Evolutionary conservation across 768 basidiomycete species (phyloP).

Genomic region (Russula foetens): DNA sequence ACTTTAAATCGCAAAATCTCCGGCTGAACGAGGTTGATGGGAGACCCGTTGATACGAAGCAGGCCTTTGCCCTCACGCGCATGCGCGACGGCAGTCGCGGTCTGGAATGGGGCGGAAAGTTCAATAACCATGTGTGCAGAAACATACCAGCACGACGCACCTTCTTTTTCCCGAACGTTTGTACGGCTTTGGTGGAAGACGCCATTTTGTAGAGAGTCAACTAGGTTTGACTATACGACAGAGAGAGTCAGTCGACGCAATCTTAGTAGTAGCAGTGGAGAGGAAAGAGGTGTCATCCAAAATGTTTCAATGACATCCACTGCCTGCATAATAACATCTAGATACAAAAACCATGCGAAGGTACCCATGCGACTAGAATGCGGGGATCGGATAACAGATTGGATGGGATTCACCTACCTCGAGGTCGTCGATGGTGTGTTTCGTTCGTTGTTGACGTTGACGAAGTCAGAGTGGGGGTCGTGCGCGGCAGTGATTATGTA

Average conservation of each 20-base stretch:
- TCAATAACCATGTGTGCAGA: slow-evolving; percentile 3
- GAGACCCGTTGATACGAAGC: slow-evolving; percentile 94
- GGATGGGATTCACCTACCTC: slow-evolving; percentile 34
- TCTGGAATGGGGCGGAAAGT: slow-evolving; percentile 39
- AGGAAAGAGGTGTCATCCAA: slow-evolving; percentile 35
- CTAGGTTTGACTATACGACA: slow-evolving; percentile 21
- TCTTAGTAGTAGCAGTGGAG: no score
- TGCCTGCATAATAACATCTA: slow-evolving; percentile 19
- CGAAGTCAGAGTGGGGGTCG: background rate
- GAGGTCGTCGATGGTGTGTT: slow-evolving; percentile 25
- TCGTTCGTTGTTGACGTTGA: no score
- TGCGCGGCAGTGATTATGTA: background rate
- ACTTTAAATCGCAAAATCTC: slow-evolving; percentile 96
- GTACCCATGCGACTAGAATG: background rate
- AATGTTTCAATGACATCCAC: slow-evolving; percentile 32
- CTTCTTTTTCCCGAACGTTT: slow-evolving; percentile 99
- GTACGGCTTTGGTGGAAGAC: slow-evolving; percentile 79
- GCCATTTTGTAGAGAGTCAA: slow-evolving; percentile 47
- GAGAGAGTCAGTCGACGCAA: slow-evolving; percentile 12
- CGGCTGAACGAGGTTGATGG: slow-evolving; percentile 92
- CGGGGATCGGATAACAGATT: background rate
- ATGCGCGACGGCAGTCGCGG: slow-evolving; percentile 96
- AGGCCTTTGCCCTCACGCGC: slow-evolving; percentile 94
- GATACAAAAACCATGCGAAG: background rate
- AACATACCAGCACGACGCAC: slow-evolving; percentile 33